Base-by-base conservation (phyloP, 2,329 filamentous ascomycete species). In the Fusarium udum region DNA sequence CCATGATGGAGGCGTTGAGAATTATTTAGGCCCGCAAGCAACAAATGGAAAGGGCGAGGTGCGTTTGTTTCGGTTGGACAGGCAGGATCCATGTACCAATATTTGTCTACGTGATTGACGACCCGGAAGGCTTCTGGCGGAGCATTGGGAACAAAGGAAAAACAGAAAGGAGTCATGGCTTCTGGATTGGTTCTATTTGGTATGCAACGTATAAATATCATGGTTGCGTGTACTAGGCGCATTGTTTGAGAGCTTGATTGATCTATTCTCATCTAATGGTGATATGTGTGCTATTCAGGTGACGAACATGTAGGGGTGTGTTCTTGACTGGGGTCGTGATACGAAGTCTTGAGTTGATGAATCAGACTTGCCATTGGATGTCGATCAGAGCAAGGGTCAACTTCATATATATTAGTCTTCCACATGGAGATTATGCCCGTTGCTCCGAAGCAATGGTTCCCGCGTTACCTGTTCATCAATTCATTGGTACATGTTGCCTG, bases 21-120 rank as follows among this genome's bases (percentile, higher is more conserved):
- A 53, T 28, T 66, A 52, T 49, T 69, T 57, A 28, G 36, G 45
- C 46, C 64, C 56, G 28, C 32, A 56, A 26, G 66, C 56, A 63
- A 71, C 40, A 56, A 73, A 45, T 32, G 55, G 51, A 46, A 42
- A 48, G 55, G 63, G 56, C 18, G 58, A 59, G 42, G 51, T 61
- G 39, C 49, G 31, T 72, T 59, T 46, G 34, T 52, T 62, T 71
- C 59, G 63, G 63, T 59, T 57, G 56, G 46, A 61, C 43, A 69
- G 46, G 70, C 67, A 59, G 64, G 59, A 72, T 48, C 63, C 51
- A 69, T 73, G 71, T 73, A 74, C 61, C 72, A 73, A 69, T 68
- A 73, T 62, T 43, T 74, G 56, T 64, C 67, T 68, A 64, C 48
- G 61, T 72, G 63, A 64, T 65, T 61, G 72, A 72, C 40, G 67